phyloP scores from a whole-genome alignment of 805 yeast genomes.

The Cyberlindnera veronae region DNA sequence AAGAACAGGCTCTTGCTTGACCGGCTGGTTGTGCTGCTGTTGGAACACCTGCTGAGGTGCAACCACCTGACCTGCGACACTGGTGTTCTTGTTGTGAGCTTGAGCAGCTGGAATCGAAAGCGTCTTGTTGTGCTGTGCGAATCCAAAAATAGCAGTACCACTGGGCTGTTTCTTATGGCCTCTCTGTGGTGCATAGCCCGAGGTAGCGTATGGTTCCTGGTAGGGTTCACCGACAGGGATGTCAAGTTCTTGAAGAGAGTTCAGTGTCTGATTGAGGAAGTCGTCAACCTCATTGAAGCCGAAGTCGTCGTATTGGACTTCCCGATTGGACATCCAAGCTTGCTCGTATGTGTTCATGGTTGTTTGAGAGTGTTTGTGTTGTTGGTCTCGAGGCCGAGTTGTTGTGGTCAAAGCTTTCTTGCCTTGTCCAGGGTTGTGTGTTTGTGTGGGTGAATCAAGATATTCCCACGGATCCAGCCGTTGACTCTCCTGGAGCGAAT shows the following conservation, averaged over 20 bases:
- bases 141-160: conserved; percentile 83
- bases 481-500: conserved; percentile 13
- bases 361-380: background rate
- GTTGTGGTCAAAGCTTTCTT: background rate
- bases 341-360: conserved; percentile 15
- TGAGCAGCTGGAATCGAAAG: conserved; percentile 52
- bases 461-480: conserved; percentile 15
- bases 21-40: conserved; percentile 18
- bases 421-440: background rate
- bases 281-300: conserved; percentile 36
- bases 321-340: conserved; percentile 10
- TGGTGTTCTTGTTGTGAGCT: conserved; percentile 2
- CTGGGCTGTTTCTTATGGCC: conserved; percentile 60
- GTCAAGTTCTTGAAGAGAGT: conserved; percentile 57
- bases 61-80: conserved; percentile 13
- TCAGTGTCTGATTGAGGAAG: conserved; percentile 52
- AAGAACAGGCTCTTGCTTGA: conserved; percentile 19
- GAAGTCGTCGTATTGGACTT: conserved; percentile 9
- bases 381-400: background rate
- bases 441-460: background rate
- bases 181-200: conserved; percentile 10
- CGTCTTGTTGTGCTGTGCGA: conserved; percentile 57
- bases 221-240: conserved; percentile 44
- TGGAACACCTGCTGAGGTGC: conserved; percentile 22
- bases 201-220: conserved; percentile 3